Evolutionary conservation across 257 asterid genomes (phyloP).

Genomic region (Handroanthus guayacan): DNA sequence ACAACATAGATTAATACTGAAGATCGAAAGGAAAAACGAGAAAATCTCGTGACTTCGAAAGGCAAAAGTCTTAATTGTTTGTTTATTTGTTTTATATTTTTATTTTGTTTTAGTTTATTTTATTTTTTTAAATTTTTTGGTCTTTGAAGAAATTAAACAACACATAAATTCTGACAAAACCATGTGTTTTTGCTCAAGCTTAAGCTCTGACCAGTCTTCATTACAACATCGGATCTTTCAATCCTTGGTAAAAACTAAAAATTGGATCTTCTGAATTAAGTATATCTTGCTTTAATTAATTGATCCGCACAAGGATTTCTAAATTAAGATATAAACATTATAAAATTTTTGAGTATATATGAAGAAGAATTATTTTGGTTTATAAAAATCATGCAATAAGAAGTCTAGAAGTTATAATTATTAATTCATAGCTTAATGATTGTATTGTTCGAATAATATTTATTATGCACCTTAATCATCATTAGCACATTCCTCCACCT

Average conservation of each 20-base stretch:
- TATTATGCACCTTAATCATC: conserved; percentile 1
- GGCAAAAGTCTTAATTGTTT: too few species aligned
- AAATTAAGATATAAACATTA: not conserved
- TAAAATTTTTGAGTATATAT: too few species aligned
- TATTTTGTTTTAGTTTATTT: too few species aligned
- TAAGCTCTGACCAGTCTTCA: conserved; percentile 29
- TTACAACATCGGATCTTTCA: not conserved
- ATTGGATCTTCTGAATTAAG: conserved; percentile 12
- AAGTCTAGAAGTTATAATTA: not conserved
- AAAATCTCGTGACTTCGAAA: too few species aligned
- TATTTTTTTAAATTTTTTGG: too few species aligned
- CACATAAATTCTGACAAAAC: too few species aligned
- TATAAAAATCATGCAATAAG: too few species aligned
- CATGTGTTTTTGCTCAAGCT: not conserved
- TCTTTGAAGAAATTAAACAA: too few species aligned
- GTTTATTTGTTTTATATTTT: too few species aligned
- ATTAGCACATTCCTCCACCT: conserved; percentile 14
- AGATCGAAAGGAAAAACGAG: too few species aligned
- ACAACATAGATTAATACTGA: too few species aligned
- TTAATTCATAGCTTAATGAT: conserved; percentile 18
- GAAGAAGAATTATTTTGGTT: too few species aligned
- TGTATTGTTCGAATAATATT: not conserved
- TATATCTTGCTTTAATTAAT: not conserved
- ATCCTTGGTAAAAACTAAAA: not conserved
- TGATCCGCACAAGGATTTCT: not conserved